These are phyloP conservation scores for Colletotrichum euphorbiae DNA, from an alignment of 2,329 filamentous ascomycete genomes.

Conservation along the genomic window DNA sequence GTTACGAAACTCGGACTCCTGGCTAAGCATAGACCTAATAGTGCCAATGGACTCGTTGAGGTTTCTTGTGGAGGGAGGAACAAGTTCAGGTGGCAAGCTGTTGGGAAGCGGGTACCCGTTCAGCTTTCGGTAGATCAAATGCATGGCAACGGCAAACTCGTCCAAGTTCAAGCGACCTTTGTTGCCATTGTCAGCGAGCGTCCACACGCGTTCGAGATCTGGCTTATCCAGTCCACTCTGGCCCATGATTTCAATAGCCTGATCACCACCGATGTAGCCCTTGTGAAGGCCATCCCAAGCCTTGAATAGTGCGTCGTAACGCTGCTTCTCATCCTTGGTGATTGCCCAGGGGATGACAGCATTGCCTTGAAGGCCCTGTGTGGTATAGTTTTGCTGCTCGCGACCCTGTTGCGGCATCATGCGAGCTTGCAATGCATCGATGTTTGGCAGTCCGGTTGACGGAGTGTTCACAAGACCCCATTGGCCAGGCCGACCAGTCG, in stretches of 20 bases:
- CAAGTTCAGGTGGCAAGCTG: slow-evolving; percentile 88
- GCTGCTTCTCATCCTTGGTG: slow-evolving; percentile 97
- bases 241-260: slow-evolving; percentile 96
- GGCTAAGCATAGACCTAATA: slow-evolving; percentile 87
- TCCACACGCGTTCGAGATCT: slow-evolving; percentile 94
- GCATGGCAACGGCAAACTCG: slow-evolving; percentile 98
- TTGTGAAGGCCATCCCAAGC: slow-evolving; percentile 97
- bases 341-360: slow-evolving; percentile 98
- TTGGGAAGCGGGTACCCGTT: slow-evolving; percentile 95
- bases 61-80: slow-evolving; percentile 94
- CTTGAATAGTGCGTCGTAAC: slow-evolving; percentile 94
- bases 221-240: slow-evolving; percentile 93
- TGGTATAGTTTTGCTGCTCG: slow-evolving; percentile 84
- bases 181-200: slow-evolving; percentile 91
- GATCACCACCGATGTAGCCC: slow-evolving; percentile 90
- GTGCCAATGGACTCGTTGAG: slow-evolving; percentile 93
- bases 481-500: slow-evolving; percentile 91
- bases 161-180: slow-evolving; percentile 95
- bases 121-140: slow-evolving; percentile 96
- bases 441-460: slow-evolving; percentile 88
- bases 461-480: slow-evolving; percentile 99
- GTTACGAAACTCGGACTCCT: slow-evolving; percentile 91
- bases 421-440: slow-evolving; percentile 89
- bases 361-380: slow-evolving; percentile 88
- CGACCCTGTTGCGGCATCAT: slow-evolving; percentile 98